These are phyloP conservation scores for Oldenlandia corymbosa DNA, from an alignment of 257 asterid genomes.

Conservation along the genomic window DNA sequence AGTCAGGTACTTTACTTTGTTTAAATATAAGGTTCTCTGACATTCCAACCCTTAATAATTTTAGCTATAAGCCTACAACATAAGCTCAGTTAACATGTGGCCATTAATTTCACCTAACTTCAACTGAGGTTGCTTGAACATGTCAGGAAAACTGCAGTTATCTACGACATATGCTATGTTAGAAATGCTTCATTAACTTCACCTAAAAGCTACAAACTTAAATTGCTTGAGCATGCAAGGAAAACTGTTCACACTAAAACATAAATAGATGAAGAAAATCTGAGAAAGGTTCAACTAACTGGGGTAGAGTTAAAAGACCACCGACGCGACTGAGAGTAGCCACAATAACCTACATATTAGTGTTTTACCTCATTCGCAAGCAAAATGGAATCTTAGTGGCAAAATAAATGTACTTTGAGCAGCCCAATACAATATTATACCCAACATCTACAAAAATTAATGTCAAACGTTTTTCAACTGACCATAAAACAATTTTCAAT, in stretches of 20 bases:
- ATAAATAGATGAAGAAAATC: neutral
- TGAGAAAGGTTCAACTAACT: neutral
- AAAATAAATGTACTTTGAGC: neutral
- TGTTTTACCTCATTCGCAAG: neutral
- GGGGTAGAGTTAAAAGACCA: too few relatives aligned
- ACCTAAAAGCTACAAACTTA: too few relatives aligned
- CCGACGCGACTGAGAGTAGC: neutral
- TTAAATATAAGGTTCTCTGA: neutral
- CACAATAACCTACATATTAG: too few relatives aligned
- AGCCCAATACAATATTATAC: neutral
- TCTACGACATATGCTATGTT: too few relatives aligned
- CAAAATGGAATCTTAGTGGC: neutral
- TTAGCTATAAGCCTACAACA: too few relatives aligned
- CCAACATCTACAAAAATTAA: constrained; percentile 11
- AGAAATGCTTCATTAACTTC: neutral
- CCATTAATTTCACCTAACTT: too few relatives aligned
- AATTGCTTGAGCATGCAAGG: neutral
- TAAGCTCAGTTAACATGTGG: too few relatives aligned
- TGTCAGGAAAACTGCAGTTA: too few relatives aligned
- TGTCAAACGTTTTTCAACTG: neutral
- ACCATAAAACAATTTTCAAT: too few relatives aligned
- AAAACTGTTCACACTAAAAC: neutral
- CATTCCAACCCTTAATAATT: neutral
- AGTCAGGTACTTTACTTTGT: too few relatives aligned
- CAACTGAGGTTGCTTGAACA: too few relatives aligned